phyloP scores from a whole-genome alignment of 1,139 yeast genomes.

The Meyerozyma sp. region DNA sequence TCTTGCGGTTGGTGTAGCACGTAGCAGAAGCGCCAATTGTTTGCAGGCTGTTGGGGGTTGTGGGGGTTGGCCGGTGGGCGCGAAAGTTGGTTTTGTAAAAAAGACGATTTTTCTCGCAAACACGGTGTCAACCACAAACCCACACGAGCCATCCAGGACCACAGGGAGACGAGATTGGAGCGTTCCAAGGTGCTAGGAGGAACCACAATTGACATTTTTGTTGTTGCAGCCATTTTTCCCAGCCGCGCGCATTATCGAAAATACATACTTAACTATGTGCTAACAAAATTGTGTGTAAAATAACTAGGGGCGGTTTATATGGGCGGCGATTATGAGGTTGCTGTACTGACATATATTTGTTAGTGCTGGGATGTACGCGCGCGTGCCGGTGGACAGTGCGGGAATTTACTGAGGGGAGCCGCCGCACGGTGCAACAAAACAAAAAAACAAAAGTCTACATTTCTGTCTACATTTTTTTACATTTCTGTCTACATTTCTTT shows the following conservation, averaged over 20 bases:
- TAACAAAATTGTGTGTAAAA: not conserved
- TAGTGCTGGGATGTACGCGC: conserved; percentile 1
- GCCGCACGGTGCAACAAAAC: no score
- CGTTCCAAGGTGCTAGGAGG: not conserved
- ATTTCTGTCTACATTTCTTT: no score
- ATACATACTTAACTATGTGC: conserved; percentile 1
- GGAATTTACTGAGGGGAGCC: conserved; percentile 1
- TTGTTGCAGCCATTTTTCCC: not conserved
- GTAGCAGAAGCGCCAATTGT: no score
- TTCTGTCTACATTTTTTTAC: no score
- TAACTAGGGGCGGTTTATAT: not conserved
- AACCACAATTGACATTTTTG: not conserved
- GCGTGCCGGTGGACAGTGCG: conserved; percentile 1
- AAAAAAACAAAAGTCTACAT: no score
- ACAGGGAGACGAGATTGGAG: not conserved
- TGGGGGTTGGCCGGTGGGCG: not conserved
- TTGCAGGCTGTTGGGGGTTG: not conserved
- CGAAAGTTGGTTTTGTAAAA: not conserved
- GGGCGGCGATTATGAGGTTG: not conserved
- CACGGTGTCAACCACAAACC: not conserved
- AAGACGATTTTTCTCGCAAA: not conserved
- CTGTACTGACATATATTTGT: conserved; percentile 1
- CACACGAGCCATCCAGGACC: not conserved
- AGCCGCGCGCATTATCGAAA: not conserved
- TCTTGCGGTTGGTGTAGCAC: no score